Base-by-base conservation (phyloP, 176 grass and related monocot genomes). In the Saccharum officinarum region DNA sequence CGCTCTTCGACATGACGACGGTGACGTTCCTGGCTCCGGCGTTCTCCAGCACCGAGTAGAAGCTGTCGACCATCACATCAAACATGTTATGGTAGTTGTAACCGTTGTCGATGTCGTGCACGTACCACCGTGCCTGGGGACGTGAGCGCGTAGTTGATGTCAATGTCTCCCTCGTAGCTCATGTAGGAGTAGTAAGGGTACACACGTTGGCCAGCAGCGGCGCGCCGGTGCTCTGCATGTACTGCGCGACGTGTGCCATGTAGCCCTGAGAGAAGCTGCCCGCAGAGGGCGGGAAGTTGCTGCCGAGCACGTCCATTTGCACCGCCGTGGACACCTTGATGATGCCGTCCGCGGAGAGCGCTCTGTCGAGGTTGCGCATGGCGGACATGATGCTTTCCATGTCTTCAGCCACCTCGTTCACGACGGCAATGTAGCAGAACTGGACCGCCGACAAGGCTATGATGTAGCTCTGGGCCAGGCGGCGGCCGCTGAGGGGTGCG, bases 131-230 rank as follows among this genome's bases (percentile, higher is more conserved):
- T 49, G 41, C 10, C 77, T 0, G 16, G 18, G n/a, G 3, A 10
- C 41, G 2, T 10, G 9, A 50, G 82, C 7, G 82, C 61, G n/a
- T 68, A 85, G 6, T 39, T 10, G 71, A 85, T 23, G 14, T 34
- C 5, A 16, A 68, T 67, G 11, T 6, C 14, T 2, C 18, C 3
- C 6, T 4, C 20, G 40, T 67, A 34, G 49, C 11, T 22, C 22
- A 8, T 17, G 66, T 80, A 86, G 42, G 79, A 55, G 26, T 13
- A 86, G 72, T 86, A 92, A 0, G 86, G 87, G 46, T 92, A 92
- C 5, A 97, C 3, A 94, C 64, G 72, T 92, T 97, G 1, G 89
- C 36, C 0, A 97, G 92, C 31, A 97, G 80, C 45, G 94, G 94
- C 20, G 83, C 80, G 50, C 73, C 80, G 0, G 49, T 90, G 76